A percentile compares a stretch with the other conserved stretches of the same genome.
Evolutionary conservation across 306 rosid species (phyloP).

Genomic region (Carpinus fangiana): DNA sequence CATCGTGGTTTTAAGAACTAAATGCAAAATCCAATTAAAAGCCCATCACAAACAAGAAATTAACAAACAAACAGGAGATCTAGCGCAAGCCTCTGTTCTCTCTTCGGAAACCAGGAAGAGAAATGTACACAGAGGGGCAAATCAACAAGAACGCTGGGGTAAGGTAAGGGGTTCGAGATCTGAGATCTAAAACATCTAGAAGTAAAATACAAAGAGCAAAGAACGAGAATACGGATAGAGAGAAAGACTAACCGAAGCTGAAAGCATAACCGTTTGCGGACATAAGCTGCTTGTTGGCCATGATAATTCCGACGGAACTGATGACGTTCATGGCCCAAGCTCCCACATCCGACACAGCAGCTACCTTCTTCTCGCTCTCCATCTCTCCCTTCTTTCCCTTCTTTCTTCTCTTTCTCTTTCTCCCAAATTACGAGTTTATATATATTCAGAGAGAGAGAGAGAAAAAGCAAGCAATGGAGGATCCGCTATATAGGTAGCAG

Average conservation of each 20-base stretch:
- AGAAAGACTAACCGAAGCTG: constrained; percentile 54
- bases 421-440: not conserved
- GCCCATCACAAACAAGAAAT: not conserved
- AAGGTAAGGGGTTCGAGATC: not conserved
- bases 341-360: constrained; percentile 69
- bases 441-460: not conserved
- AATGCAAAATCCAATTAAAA: not conserved
- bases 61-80: not conserved
- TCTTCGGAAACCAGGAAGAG: too few species aligned
- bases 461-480: not conserved
- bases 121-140: not conserved
- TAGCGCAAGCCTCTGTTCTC: not conserved
- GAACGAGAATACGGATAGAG: not conserved
- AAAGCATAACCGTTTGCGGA: constrained; percentile 72
- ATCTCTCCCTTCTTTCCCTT: constrained; percentile 25
- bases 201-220: constrained; percentile 17
- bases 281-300: constrained; percentile 96
- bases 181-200: not conserved
- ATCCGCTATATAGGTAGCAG: not conserved
- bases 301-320: constrained; percentile 88
- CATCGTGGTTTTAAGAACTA: not conserved
- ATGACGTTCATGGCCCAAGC: constrained; percentile 92
- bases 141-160: not conserved
- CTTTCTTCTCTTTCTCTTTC: not conserved
- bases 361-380: constrained; percentile 73